Conservation (phyloP, 495 filamentous ascomycete genomes). For the Penicillium dipodomyicola region DNA sequence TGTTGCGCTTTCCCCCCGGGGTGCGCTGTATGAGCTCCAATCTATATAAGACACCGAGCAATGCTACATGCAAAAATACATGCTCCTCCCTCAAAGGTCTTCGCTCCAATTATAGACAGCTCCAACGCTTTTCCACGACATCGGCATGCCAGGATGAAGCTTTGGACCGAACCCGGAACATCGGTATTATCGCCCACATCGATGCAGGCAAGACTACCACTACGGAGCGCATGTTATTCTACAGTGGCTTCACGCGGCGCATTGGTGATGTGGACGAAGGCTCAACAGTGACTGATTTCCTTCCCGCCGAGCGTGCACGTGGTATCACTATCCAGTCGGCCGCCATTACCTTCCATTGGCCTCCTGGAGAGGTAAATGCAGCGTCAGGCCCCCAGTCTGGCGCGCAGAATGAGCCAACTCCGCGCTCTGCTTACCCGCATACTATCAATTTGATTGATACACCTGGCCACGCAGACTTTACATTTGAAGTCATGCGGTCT, state of each 20-base stretch:
- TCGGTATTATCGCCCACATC: constrained; percentile 98
- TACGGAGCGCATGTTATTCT: constrained; percentile 98
- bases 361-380: constrained; percentile 42
- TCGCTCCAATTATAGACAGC: constrained; percentile 7
- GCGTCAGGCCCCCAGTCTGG: constrained; percentile 9
- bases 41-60: constrained; percentile 19
- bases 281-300: constrained; percentile 95
- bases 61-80: constrained; percentile 13
- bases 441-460: constrained; percentile 96
- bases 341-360: constrained; percentile 94
- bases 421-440: constrained; percentile 49
- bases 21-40: constrained; percentile 26
- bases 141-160: constrained; percentile 27
- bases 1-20: constrained; percentile 36
- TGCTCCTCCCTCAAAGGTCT: constrained; percentile 8
- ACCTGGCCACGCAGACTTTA: constrained; percentile 96
- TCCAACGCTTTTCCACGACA: constrained; percentile 30
- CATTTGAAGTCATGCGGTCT: constrained; percentile 93
- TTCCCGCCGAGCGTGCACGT: constrained; percentile 87
- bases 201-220: constrained; percentile 99
- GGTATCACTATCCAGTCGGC: constrained; percentile 99
- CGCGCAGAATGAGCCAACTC: constrained; percentile 25
- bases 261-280: constrained; percentile 98
- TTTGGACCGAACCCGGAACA: constrained; percentile 74
- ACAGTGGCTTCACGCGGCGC: constrained; percentile 82